Base-by-base conservation (phyloP, 2,329 filamentous ascomycete genomes). In the Blastomyces gilchristii region DNA sequence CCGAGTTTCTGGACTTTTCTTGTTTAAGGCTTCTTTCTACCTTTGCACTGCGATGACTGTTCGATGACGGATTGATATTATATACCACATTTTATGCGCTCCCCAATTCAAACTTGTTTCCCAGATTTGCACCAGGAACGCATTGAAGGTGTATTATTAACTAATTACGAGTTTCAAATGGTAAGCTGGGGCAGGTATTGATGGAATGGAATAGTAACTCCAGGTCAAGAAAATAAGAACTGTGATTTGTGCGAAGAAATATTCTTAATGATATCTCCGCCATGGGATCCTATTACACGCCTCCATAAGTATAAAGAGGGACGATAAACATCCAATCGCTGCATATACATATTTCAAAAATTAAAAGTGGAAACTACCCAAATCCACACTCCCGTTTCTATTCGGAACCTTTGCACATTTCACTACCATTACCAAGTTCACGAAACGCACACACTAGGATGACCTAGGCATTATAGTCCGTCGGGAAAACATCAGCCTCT, bases 1-100 rank as follows among this genome's bases (percentile, higher is more conserved):
- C 94, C 94, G 54, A 97, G 92, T 76, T 97, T 95, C 76, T 97
- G 93, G 92, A 97, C 93, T 0, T 97, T 97, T 75, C 79, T 99
- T 70, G 87, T 97, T 54, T 96, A 76, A 77, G 60, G 37, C 28
- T 14, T 25, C 22, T 50, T 41, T n/a, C 22, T 41, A 8, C n/a
- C 7, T 50, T 50, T 14, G 22, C 14, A 54, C 9, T 37, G 9
- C n/a, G 16, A 11, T 54, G 18, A 11, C 8, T 16, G n/a, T 22
- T 14, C 18, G 18, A 22, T 34, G 18, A n/a, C n/a, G 31, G 22
- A 56, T 56, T 56, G 5, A 53, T 53, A 53, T 34, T 22, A 16
- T 9, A 3, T 54, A n/a, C 52, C 31, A n/a, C n/a, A 3, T 53
- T 39, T 39, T 22, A 39, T 12, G 12, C 18, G 16, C 8, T 37